Percentiles rank a stretch among this genome's conserved stretches.
Evolutionary conservation across 495 filamentous ascomycete species (phyloP).

Genomic region (Aspergillus steynii): DNA sequence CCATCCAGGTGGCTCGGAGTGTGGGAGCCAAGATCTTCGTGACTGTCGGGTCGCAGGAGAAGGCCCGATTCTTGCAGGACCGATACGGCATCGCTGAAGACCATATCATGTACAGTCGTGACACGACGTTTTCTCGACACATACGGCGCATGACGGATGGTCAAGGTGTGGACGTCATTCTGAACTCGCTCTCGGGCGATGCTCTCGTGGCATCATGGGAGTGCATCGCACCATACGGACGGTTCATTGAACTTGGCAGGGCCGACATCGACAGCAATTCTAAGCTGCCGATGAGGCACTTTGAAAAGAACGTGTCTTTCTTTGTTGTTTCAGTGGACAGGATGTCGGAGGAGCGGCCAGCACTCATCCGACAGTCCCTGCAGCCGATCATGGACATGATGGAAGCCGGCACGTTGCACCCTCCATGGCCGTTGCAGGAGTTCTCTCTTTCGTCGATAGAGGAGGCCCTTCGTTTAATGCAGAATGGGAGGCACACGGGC

Average conservation of each 20-base stretch:
- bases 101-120: conserved; percentile 57
- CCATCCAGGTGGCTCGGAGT: conserved; percentile 55
- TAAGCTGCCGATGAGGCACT: conserved; percentile 22
- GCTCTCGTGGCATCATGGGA: conserved; percentile 39
- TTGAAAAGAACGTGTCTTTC: conserved; percentile 25
- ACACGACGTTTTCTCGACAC: conserved; percentile 36
- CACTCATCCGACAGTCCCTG: not conserved
- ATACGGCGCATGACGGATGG: conserved; percentile 42
- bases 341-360: conserved; percentile 18
- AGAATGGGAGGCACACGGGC: conserved; percentile 54
- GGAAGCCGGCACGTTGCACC: conserved; percentile 15
- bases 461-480: conserved; percentile 57
- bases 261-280: conserved; percentile 31
- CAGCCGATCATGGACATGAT: conserved; percentile 11
- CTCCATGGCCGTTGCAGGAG: conserved; percentile 30
- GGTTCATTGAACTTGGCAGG: conserved; percentile 55
- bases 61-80: conserved; percentile 50
- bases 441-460: conserved; percentile 44
- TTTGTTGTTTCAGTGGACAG: conserved; percentile 24
- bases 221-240: conserved; percentile 47
- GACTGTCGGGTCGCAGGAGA: conserved; percentile 53
- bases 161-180: conserved; percentile 55
- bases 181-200: conserved; percentile 50
- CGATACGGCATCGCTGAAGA: conserved; percentile 51
- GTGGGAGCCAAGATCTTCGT: conserved; percentile 59